Base-by-base conservation (phyloP, 2,329 filamentous ascomycete genomes). In the Trichophyton verrucosum region DNA sequence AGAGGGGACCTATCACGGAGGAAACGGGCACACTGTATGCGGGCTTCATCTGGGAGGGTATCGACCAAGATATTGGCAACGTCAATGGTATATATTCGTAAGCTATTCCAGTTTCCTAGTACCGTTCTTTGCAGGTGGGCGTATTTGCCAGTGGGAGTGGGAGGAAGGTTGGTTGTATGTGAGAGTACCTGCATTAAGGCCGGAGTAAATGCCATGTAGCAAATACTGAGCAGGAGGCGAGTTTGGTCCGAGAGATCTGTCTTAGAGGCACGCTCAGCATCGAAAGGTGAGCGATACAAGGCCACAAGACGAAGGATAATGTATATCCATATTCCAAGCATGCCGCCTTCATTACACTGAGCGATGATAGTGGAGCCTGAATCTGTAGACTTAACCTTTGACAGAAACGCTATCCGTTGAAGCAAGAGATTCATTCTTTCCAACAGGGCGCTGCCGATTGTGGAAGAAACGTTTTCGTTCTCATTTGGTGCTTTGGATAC, bases 61-160 rank as follows among this genome's bases (percentile, higher is more conserved):
- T 79, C 77, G 33, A 76, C 70, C 3, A 78, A 68, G 9, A 73
- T 72, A 8, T 75, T 72, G 9, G 76, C 75, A 13, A 78, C 74
- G 61, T 79, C 77, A 13, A 78, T 67, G 11, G 75, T 72, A 46
- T 77, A 73, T 5, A 73, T 72, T 61, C 74, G 73, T 13, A 75
- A 65, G 40, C 70, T 65, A 4, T 71, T 71, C 7, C 70, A 72
- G 20, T 70, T 69, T 27, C 68, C 70, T 13, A 69, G 68, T 9
- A 66, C 66, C 55, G 66, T 20, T 44, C 15, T 57, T 55, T 61
- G 20, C 40, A 60, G 56, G 24, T 51, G 61, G 9, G 65, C 9
- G 66, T 64, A 55, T 68, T 66, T 27, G 62, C 57, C 22, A 63
- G 63, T n/a, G 63, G 62, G 6, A 66, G 62, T 22, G 65, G 68